Evolutionary conservation across 164 flowering plant genomes (phyloP).

Genomic region (Annona cherimola): DNA sequence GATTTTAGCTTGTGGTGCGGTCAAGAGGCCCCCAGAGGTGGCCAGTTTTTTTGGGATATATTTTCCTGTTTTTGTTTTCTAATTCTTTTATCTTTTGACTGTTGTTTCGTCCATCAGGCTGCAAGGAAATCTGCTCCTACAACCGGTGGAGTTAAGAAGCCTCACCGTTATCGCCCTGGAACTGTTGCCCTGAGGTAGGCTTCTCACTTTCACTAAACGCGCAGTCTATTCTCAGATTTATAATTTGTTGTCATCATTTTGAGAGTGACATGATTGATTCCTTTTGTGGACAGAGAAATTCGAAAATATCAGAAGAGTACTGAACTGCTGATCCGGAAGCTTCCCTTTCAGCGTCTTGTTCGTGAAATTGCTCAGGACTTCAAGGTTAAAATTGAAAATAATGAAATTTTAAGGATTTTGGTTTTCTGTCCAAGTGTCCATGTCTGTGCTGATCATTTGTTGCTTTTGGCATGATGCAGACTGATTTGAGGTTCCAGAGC

Average conservation of each 20-base stretch:
- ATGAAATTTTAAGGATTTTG: too few relatives aligned
- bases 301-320: slow-evolving; percentile 13
- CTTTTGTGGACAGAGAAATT: slow-evolving; percentile 2
- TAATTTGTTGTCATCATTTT: not conserved
- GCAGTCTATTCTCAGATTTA: not conserved
- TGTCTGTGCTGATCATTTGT: not conserved
- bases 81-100: not conserved
- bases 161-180: slow-evolving; percentile 87
- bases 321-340: slow-evolving; percentile 12
- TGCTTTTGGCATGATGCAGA: slow-evolving; percentile 1
- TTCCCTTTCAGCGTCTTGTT: slow-evolving; percentile 14
- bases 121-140: slow-evolving; percentile 90
- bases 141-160: slow-evolving; percentile 93
- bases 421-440: not conserved
- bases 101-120: slow-evolving; percentile 30
- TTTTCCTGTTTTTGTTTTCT: not conserved
- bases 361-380: slow-evolving; percentile 14
- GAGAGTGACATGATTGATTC: not conserved
- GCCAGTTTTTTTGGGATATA: too few relatives aligned
- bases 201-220: not conserved
- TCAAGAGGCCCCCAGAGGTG: too few relatives aligned
- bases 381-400: not conserved
- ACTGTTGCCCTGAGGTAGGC: slow-evolving; percentile 81
- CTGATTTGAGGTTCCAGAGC: slow-evolving; percentile 24
- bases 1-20: too few relatives aligned